Conservation (phyloP, 441 rosid species). For the Pelargonium citronellum region DNA sequence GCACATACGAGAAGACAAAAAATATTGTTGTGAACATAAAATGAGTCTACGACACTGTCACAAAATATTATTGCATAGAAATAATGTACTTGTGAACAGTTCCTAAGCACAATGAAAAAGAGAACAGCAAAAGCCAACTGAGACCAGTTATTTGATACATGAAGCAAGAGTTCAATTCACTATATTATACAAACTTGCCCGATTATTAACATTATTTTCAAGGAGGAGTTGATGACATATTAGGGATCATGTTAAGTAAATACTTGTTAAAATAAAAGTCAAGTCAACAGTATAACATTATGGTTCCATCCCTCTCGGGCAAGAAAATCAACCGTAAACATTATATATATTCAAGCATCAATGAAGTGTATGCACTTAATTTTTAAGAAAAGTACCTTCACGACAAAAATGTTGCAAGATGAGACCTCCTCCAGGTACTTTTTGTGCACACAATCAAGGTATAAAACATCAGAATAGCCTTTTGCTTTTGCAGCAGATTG, state of each 20-base stretch:
- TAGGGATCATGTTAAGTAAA: background rate
- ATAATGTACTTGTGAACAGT: background rate
- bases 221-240: background rate
- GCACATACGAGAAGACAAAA: background rate
- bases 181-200: background rate
- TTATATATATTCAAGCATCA: background rate
- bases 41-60: background rate
- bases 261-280: background rate
- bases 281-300: background rate
- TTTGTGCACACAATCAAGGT: conserved; percentile 81
- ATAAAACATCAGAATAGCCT: conserved; percentile 91
- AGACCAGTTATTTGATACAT: background rate
- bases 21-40: background rate
- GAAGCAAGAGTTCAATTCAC: background rate
- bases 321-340: background rate
- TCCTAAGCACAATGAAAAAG: background rate
- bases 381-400: conserved; percentile 52
- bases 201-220: no score
- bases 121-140: background rate
- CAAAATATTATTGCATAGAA: background rate
- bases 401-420: conserved; percentile 88
- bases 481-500: conserved; percentile 81
- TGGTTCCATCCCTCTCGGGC: background rate
- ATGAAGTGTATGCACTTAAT: background rate
- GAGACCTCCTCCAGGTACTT: conserved; percentile 87